Conservation (phyloP, 495 filamentous ascomycete genomes). For the Lindgomyces ingoldianus region DNA sequence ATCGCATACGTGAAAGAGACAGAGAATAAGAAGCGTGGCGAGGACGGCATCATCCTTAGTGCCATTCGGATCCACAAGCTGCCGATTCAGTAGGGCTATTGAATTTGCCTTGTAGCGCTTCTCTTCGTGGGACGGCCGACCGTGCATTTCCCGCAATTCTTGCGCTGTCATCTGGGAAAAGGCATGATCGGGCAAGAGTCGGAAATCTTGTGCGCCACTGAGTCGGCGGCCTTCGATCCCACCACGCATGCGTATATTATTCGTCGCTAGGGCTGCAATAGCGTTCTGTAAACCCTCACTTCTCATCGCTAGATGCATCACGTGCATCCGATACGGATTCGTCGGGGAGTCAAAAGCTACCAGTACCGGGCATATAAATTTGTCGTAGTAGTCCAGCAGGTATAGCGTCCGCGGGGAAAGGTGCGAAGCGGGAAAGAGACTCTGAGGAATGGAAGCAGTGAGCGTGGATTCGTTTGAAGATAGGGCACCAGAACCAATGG, state of each 20-base stretch:
- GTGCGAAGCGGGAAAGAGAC: slow-evolving; percentile 31
- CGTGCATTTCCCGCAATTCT: slow-evolving; percentile 44
- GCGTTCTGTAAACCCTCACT: slow-evolving; percentile 87
- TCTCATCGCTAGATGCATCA: slow-evolving; percentile 73
- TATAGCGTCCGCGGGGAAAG: slow-evolving; percentile 58
- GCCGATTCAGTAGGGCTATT: slow-evolving; percentile 77
- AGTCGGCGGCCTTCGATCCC: slow-evolving; percentile 27
- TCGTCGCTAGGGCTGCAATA: slow-evolving; percentile 84
- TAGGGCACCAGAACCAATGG: slow-evolving; percentile 34
- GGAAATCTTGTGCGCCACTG: slow-evolving; percentile 34
- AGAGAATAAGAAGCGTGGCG: slow-evolving; percentile 83
- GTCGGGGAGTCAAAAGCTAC: slow-evolving; percentile 84
- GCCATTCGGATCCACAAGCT: slow-evolving; percentile 71
- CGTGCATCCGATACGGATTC: slow-evolving; percentile 83
- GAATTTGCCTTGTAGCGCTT: slow-evolving; percentile 77
- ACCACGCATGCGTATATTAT: slow-evolving; percentile 64
- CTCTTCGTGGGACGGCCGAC: slow-evolving; percentile 63
- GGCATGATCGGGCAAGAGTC: slow-evolving; percentile 31
- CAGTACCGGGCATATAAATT: slow-evolving; percentile 85
- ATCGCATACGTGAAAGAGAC: slow-evolving; percentile 91
- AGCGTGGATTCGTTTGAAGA: slow-evolving; percentile 35
- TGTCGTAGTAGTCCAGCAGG: slow-evolving; percentile 77
- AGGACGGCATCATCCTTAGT: slow-evolving; percentile 84
- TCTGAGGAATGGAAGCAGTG: slow-evolving; percentile 40
- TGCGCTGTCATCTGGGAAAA: slow-evolving; percentile 36